Conservation (phyloP, 2,329 filamentous ascomycete genomes). For the Byssochlamys sp. region DNA sequence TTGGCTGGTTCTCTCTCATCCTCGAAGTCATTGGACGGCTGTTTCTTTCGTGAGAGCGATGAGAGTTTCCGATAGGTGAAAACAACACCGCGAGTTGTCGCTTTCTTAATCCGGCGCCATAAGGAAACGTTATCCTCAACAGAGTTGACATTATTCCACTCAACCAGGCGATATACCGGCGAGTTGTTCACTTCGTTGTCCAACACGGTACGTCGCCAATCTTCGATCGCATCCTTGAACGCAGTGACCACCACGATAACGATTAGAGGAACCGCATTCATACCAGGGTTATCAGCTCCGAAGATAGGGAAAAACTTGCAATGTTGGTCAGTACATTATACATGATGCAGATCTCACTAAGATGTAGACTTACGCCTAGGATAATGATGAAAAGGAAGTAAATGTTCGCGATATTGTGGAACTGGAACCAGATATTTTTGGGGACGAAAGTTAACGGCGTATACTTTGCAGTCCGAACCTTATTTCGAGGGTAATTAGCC, state of each 20-base stretch:
- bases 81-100: slow-evolving; percentile 55
- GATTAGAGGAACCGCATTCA: slow-evolving; percentile 84
- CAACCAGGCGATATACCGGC: slow-evolving; percentile 75
- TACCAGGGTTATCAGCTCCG: slow-evolving; percentile 76
- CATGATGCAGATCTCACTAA: background rate
- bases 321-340: background rate
- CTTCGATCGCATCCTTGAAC: slow-evolving; percentile 90
- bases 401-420: slow-evolving; percentile 96
- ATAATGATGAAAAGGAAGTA: slow-evolving; percentile 97
- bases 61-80: slow-evolving; percentile 47
- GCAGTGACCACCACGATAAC: slow-evolving; percentile 81
- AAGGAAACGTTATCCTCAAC: slow-evolving; percentile 72
- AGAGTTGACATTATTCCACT: slow-evolving; percentile 90
- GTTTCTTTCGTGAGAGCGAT: slow-evolving; percentile 40
- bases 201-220: slow-evolving; percentile 80
- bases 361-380: slow-evolving; percentile 61
- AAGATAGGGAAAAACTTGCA: slow-evolving; percentile 88
- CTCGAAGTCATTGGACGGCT: slow-evolving; percentile 13
- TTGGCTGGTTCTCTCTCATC: slow-evolving; percentile 58
- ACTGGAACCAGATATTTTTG: slow-evolving; percentile 95
- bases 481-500: slow-evolving; percentile 72
- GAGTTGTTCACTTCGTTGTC: slow-evolving; percentile 95
- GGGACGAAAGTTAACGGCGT: slow-evolving; percentile 89
- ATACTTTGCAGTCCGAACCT: slow-evolving; percentile 96
- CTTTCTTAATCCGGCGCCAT: slow-evolving; percentile 89